Conservation (phyloP, 139 green algal species). For the Dunaliella sp. region DNA sequence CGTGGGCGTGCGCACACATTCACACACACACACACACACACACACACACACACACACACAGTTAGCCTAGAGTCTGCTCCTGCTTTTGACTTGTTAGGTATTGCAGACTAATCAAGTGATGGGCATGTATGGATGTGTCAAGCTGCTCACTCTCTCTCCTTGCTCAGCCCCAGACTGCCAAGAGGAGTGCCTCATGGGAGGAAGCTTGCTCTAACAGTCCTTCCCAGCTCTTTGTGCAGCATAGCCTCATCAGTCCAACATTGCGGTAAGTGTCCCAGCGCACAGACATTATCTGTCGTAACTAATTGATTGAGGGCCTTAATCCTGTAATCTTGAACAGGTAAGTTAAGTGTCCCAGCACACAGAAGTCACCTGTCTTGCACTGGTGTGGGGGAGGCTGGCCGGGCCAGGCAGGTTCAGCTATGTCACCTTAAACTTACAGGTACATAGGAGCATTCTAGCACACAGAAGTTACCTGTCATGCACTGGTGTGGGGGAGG, state of each 20-base stretch:
- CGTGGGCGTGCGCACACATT: too few relatives aligned
- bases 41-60: background rate
- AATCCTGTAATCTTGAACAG: too few relatives aligned
- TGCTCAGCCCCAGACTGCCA: background rate
- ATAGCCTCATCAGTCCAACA: background rate
- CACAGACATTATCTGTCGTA: too few relatives aligned
- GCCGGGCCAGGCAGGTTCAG: background rate
- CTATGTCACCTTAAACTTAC: background rate
- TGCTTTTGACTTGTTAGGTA: background rate
- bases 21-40: too few relatives aligned
- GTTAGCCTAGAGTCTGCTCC: background rate
- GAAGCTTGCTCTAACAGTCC: background rate
- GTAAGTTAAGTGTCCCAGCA: too few relatives aligned
- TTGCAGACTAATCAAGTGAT: background rate
- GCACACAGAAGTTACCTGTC: background rate
- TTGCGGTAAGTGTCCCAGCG: too few relatives aligned
- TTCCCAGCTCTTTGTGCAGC: background rate
- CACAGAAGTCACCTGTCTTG: background rate
- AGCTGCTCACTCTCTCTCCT: too few relatives aligned
- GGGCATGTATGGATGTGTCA: background rate
- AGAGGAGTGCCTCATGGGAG: background rate
- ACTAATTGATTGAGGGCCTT: too few relatives aligned
- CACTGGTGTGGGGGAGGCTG: background rate
- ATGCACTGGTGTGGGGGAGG: background rate
- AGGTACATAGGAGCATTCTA: too few relatives aligned